Conservation (phyloP, 2,329 filamentous ascomycete genomes). For the Fusarium metavorans region DNA sequence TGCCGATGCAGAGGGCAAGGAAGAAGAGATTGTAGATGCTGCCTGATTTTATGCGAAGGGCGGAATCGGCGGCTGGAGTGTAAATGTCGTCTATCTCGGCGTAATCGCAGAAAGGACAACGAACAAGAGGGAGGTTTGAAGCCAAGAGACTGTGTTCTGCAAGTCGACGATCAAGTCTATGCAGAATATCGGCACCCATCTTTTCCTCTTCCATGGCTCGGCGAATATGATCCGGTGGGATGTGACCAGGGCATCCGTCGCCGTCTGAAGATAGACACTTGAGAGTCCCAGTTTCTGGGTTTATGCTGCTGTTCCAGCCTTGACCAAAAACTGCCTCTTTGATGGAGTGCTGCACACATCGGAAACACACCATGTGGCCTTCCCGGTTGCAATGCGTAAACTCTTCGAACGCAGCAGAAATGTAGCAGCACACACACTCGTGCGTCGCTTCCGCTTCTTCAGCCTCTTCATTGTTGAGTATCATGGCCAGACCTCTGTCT, state of each 20-base stretch:
- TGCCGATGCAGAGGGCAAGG: conserved; percentile 63
- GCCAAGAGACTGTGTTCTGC: conserved; percentile 81
- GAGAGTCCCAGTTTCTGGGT: conserved; percentile 78
- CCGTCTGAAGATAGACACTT: conserved; percentile 83
- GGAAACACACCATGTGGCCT: conserved; percentile 82
- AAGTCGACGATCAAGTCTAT: conserved; percentile 82
- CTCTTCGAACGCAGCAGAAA: conserved; percentile 77
- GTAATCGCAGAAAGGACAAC: conserved; percentile 92
- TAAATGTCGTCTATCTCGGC: conserved; percentile 87
- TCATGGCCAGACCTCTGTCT: conserved; percentile 65
- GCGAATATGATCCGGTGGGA: conserved; percentile 76
- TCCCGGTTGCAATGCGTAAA: conserved; percentile 77
- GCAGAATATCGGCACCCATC: conserved; percentile 77
- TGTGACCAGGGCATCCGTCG: conserved; percentile 78
- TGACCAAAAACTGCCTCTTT: conserved; percentile 94
- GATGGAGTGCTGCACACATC: conserved; percentile 84
- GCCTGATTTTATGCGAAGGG: conserved; percentile 68
- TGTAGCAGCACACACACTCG: conserved; percentile 86
- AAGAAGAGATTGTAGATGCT: conserved; percentile 62
- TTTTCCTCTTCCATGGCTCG: conserved; percentile 78
- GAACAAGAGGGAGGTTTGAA: conserved; percentile 79
- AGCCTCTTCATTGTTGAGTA: conserved; percentile 69
- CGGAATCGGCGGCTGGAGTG: conserved; percentile 65
- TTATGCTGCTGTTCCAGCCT: conserved; percentile 86
- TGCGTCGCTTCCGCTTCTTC: conserved; percentile 67